Conservation (phyloP, 129 eudicot species). For the Scalesia atractyloides region DNA sequence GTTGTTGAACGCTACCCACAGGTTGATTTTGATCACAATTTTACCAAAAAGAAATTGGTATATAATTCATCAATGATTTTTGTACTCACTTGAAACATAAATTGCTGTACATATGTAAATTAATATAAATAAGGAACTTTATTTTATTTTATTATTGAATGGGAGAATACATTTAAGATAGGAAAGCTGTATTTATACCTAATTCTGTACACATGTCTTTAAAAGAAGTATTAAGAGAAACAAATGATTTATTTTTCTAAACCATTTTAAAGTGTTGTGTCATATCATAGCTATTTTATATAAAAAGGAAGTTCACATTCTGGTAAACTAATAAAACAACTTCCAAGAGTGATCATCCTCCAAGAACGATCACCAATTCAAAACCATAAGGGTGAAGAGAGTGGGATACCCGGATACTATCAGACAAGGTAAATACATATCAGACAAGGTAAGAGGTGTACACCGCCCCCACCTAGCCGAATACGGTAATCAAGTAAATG, state of each 20-base stretch:
- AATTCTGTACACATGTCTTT: conserved; percentile 18
- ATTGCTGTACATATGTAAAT: conserved; percentile 25
- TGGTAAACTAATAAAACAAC: background rate
- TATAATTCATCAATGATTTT: conserved; percentile 7
- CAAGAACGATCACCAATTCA: no score
- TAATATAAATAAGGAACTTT: conserved; percentile 6
- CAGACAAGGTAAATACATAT: no score
- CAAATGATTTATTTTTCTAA: background rate
- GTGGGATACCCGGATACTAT: no score
- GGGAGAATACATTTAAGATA: conserved; percentile 28
- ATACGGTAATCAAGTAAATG: no score
- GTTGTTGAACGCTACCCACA: conserved; percentile 26
- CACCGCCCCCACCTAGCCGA: no score
- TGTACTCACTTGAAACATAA: conserved; percentile 29
- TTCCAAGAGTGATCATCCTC: background rate
- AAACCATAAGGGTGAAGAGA: no score
- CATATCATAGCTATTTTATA: background rate
- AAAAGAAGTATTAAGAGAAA: background rate
- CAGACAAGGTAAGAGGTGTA: no score
- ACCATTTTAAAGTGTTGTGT: background rate
- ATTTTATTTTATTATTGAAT: conserved; percentile 28
- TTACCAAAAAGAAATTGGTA: conserved; percentile 6
- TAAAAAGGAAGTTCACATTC: no score
- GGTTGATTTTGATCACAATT: conserved; percentile 26
- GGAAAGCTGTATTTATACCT: conserved; percentile 22